These are phyloP conservation scores for Spiraea crenata DNA, from an alignment of 331 rosid species.

Conservation along the genomic window DNA sequence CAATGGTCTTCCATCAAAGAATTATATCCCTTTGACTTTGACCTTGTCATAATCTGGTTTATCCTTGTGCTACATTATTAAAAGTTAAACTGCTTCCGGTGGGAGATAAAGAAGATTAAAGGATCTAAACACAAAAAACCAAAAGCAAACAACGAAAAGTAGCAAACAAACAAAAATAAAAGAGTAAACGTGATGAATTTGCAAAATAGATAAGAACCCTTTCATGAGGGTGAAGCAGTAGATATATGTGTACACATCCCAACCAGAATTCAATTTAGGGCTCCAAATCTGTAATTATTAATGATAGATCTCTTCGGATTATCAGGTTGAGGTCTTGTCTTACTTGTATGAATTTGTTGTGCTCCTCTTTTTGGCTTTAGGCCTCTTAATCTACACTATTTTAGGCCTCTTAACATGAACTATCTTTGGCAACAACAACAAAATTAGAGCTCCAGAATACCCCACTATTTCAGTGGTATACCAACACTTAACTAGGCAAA, in stretches of 20 bases:
- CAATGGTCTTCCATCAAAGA: not conserved
- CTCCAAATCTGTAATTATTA: not conserved
- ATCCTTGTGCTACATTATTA: not conserved
- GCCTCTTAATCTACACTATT: too few relatives aligned
- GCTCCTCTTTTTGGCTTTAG: too few relatives aligned
- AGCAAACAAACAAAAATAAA: not conserved
- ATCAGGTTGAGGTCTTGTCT: too few relatives aligned
- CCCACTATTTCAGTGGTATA: too few relatives aligned
- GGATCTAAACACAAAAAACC: not conserved
- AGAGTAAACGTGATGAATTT: slow-evolving; percentile 1
- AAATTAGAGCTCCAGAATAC: too few relatives aligned
- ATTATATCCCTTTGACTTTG: slow-evolving; percentile 1
- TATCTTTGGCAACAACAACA: too few relatives aligned
- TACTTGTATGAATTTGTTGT: too few relatives aligned
- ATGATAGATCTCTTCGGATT: too few relatives aligned
- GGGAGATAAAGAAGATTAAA: not conserved
- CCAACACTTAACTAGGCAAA: too few relatives aligned
- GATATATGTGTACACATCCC: not conserved
- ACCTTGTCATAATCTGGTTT: not conserved
- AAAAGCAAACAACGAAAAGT: not conserved
- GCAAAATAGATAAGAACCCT: not conserved
- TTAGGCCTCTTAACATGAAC: too few relatives aligned
- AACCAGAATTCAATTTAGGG: not conserved
- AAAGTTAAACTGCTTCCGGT: not conserved
- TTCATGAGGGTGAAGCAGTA: not conserved